A percentile compares a stretch with the other conserved stretches of the same genome.
Conservation (phyloP, 2,329 filamentous ascomycete genomes). For the Dryadomyces quercivorus region DNA sequence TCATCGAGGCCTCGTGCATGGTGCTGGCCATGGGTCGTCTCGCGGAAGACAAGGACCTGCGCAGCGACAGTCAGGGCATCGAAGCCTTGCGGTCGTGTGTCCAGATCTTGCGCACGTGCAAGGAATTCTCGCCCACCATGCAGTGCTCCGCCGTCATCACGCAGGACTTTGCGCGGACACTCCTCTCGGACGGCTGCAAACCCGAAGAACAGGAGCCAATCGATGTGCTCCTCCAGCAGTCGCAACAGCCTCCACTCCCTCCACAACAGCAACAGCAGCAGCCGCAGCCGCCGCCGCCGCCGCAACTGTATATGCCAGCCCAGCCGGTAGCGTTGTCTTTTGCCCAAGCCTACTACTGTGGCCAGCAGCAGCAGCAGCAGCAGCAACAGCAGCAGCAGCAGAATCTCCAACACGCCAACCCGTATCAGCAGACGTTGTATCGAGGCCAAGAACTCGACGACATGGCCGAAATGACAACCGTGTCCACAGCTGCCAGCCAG, state of each 20-base stretch:
- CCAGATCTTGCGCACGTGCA: conserved; percentile 8
- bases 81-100: conserved; percentile 7
- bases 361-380: neutral
- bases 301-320: neutral
- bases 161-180: conserved; percentile 8
- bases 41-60: conserved; percentile 4
- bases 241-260: neutral
- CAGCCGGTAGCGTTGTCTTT: neutral
- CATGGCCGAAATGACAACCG: conserved; percentile 1
- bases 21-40: conserved; percentile 11
- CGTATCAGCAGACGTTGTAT: neutral
- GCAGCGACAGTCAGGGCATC: conserved; percentile 4
- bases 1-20: conserved; percentile 11
- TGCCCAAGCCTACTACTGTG: neutral
- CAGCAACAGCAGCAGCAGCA: neutral
- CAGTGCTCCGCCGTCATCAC: conserved; percentile 11
- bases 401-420: neutral
- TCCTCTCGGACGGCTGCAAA: conserved; percentile 3
- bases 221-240: neutral
- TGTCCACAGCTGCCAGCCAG: conserved; percentile 6
- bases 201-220: neutral
- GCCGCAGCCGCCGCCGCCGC: neutral
- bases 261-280: conserved; percentile 1
- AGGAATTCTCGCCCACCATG: conserved; percentile 11
- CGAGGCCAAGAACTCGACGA: neutral